These are phyloP conservation scores for Hortaea werneckii DNA, from an alignment of 2,329 filamentous ascomycete genomes.

Conservation along the genomic window DNA sequence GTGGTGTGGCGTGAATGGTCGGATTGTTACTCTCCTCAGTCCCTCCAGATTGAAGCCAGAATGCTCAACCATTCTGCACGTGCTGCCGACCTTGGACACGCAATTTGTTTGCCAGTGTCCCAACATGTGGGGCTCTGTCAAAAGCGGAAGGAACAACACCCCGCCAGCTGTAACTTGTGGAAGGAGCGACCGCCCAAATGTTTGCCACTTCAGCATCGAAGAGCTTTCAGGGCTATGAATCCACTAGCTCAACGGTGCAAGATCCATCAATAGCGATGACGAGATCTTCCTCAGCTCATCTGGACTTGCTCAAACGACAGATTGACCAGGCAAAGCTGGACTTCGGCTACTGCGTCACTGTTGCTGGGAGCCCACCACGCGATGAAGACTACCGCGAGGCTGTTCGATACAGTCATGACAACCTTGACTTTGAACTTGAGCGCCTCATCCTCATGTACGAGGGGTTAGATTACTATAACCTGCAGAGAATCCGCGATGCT, in stretches of 20 bases:
- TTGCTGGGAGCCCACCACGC: neutral
- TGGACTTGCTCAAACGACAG: neutral
- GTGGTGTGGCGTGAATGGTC: no score
- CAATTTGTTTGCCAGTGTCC: neutral
- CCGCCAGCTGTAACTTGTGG: neutral
- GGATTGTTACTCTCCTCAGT: no score
- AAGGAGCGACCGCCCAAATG: neutral
- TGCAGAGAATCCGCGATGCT: neutral
- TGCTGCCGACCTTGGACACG: neutral
- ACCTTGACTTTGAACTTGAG: neutral
- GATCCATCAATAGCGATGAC: neutral
- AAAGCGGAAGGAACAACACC: neutral
- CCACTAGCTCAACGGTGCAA: neutral
- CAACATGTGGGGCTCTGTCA: neutral
- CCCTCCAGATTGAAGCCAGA: neutral
- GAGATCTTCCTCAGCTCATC: neutral
- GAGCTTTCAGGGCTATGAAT: neutral
- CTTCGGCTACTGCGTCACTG: neutral
- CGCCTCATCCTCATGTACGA: neutral
- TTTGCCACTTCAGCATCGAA: neutral
- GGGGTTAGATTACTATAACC: neutral
- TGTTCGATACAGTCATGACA: neutral
- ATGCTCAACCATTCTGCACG: neutral
- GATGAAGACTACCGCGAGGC: conserved; percentile 1
- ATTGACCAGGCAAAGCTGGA: conserved; percentile 1